Evolutionary conservation across 2,329 filamentous ascomycete species (phyloP).

Genomic region (Penicillium sp.): DNA sequence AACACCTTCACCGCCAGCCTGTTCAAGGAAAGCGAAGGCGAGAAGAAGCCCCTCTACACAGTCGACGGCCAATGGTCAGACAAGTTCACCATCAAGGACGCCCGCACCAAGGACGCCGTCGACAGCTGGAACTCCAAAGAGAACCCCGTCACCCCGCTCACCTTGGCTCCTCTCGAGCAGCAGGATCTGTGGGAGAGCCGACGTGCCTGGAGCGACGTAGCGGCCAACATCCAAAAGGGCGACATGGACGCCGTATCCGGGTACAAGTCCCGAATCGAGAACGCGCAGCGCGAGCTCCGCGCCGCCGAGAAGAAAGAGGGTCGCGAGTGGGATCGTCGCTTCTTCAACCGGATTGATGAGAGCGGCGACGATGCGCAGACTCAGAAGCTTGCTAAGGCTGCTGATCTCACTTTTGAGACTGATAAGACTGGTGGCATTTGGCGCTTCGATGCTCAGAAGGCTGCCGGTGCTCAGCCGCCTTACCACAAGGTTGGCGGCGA

Average conservation of each 20-base stretch:
- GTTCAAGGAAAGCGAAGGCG: conserved; percentile 68
- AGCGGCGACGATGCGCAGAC: conserved; percentile 42
- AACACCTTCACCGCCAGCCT: conserved; percentile 80
- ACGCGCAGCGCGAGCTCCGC: conserved; percentile 77
- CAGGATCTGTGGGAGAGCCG: conserved; percentile 88
- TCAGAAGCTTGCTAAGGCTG: conserved; percentile 44
- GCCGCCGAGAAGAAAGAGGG: conserved; percentile 74
- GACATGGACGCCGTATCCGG: conserved; percentile 78
- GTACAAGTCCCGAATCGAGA: conserved; percentile 89
- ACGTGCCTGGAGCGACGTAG: conserved; percentile 84
- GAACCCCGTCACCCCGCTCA: conserved; percentile 65
- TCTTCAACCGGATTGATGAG: conserved; percentile 62
- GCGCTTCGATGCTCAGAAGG: conserved; percentile 64
- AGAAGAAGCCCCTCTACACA: conserved; percentile 72
- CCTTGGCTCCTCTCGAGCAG: conserved; percentile 69
- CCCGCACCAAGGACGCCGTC: conserved; percentile 54
- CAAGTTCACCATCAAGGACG: conserved; percentile 74
- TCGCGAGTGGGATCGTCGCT: conserved; percentile 77
- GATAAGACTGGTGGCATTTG: conserved; percentile 71
- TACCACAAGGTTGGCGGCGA: conserved; percentile 45
- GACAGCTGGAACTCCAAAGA: conserved; percentile 64
- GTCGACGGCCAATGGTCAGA: conserved; percentile 89
- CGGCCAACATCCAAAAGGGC: conserved; percentile 73
- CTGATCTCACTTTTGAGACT: conserved; percentile 54
- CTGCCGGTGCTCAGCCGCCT: conserved; percentile 43